phyloP scores from a whole-genome alignment of 2,329 filamentous ascomycete species.

The Nigrospora osmanthi region DNA sequence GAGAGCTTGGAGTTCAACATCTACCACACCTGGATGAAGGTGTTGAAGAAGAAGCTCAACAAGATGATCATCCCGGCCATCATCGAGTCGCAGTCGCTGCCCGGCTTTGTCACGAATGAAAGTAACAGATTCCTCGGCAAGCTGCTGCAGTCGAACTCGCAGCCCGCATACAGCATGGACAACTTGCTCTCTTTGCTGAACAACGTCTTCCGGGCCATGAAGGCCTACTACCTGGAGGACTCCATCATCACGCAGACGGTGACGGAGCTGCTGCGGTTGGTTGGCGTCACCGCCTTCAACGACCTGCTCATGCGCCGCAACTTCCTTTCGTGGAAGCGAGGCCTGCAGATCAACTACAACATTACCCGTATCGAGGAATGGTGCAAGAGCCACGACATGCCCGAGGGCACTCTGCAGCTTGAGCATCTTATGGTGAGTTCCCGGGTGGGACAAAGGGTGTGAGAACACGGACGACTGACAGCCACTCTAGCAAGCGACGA shows the following conservation, averaged over 20 bases:
- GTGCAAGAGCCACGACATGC: slow-evolving; percentile 99
- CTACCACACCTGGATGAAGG: slow-evolving; percentile 99
- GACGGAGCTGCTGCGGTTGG: slow-evolving; percentile 84
- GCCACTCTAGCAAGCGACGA: slow-evolving; percentile 74
- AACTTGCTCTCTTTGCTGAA: slow-evolving; percentile 92
- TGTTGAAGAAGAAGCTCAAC: slow-evolving; percentile 96
- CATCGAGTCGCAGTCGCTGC: slow-evolving; percentile 96
- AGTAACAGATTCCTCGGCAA: slow-evolving; percentile 98
- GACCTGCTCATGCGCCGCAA: slow-evolving; percentile 96
- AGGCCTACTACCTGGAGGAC: slow-evolving; percentile 95
- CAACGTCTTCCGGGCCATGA: slow-evolving; percentile 98
- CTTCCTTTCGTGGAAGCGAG: slow-evolving; percentile 98
- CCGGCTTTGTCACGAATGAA: slow-evolving; percentile 97
- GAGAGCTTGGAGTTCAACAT: slow-evolving; percentile 99
- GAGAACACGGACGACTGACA: slow-evolving; percentile 14
- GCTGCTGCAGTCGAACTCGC: slow-evolving; percentile 80
- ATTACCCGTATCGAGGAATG: slow-evolving; percentile 99
- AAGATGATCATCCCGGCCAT: slow-evolving; percentile 99
- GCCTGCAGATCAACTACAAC: slow-evolving; percentile 99
- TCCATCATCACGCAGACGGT: slow-evolving; percentile 93
- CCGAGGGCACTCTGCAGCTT: slow-evolving; percentile 90
- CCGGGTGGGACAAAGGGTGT: not conserved
- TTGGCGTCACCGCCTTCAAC: slow-evolving; percentile 97
- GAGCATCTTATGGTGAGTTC: slow-evolving; percentile 86
- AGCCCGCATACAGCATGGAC: slow-evolving; percentile 98